Base-by-base conservation (phyloP, 768 basidiomycete species). In the Imleria badia region DNA sequence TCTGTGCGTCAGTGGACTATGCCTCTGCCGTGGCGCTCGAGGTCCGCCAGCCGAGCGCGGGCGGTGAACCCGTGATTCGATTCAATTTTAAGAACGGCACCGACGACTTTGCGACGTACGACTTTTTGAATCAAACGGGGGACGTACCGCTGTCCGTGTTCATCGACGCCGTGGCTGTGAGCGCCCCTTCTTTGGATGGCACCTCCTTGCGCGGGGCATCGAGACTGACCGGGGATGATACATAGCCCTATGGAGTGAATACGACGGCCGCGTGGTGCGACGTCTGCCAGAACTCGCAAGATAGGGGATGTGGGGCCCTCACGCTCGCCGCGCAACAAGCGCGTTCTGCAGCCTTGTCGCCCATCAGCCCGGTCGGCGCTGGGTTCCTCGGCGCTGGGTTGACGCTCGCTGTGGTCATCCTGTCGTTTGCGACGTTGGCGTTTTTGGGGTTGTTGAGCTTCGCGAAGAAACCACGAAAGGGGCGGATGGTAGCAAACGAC, bases 81-180 rank as follows among this genome's bases (percentile, higher is more conserved):
- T 79, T 89, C 71, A 80, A 78, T 56, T 86, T 89, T 73, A 86
- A 85, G 75, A 89, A 89, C 55, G 85, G 85, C 10, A 82, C 84
- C 1, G 65, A 68, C 51, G 43, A 58, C 13, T 86, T 84, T 68
- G 69, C 55, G 52, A 75, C 75, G 3, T 82, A 82, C 70, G 66
- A 71, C 50, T 75, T 83, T 64, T 64, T 86, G 50, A 67, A 69
- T 48, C 68, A 63, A 3, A 68, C 74, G 3, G 75, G 69, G 15
- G 86, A 87, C 65, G 75, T 85, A 6, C 80, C 81, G 22, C 66
- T 88, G 26, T 77, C 80, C 15, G 71, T 66, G 2, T 82, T 88
- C 61, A 68, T 81, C 40, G 65, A 76, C 52, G 67, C 72, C 9
- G 60, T 81, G 38, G 65, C 70, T 42, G 76, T 78, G 47, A 56